phyloP scores from a whole-genome alignment of 192 early-diverging fungal genomes.

The Gamsiella multidivaricata region DNA sequence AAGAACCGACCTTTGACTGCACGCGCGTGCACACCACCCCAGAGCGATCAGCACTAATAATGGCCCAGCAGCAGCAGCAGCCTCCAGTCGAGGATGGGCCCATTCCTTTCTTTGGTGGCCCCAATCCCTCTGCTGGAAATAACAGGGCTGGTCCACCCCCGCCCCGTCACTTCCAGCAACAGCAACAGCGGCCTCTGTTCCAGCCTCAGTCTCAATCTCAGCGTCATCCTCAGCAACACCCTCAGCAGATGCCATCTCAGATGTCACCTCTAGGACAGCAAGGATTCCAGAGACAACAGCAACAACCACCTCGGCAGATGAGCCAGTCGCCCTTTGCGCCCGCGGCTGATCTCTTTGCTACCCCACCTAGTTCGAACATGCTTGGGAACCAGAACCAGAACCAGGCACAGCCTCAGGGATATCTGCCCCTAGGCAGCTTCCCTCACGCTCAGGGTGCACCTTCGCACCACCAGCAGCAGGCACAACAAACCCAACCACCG shows the following conservation, averaged over 20 bases:
- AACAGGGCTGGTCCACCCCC: conserved; percentile 13
- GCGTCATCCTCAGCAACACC: conserved; percentile 51
- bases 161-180: conserved; percentile 13
- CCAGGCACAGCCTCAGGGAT: conserved; percentile 24
- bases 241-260: conserved; percentile 19
- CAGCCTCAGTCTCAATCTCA: conserved; percentile 33
- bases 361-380: conserved; percentile 16
- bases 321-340: conserved; percentile 29
- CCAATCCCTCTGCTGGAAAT: conserved; percentile 10
- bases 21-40: conserved; percentile 1
- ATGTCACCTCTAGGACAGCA: conserved; percentile 13
- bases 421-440: conserved; percentile 12
- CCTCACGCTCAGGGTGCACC: conserved; percentile 4
- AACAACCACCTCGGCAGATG: conserved; percentile 37
- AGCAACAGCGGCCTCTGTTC: conserved; percentile 4
- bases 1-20: too few relatives aligned
- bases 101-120: conserved; percentile 50
- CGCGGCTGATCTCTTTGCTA: conserved; percentile 36
- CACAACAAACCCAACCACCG: not conserved
- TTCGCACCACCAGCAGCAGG: conserved; percentile 5
- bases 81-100: conserved; percentile 40
- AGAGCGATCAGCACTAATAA: not conserved
- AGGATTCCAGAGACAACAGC: not conserved
- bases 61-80: conserved; percentile 24
- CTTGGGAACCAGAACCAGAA: conserved; percentile 3